Conservation (phyloP, 768 basidiomycete species). For the Psilocybe tampanensis region DNA sequence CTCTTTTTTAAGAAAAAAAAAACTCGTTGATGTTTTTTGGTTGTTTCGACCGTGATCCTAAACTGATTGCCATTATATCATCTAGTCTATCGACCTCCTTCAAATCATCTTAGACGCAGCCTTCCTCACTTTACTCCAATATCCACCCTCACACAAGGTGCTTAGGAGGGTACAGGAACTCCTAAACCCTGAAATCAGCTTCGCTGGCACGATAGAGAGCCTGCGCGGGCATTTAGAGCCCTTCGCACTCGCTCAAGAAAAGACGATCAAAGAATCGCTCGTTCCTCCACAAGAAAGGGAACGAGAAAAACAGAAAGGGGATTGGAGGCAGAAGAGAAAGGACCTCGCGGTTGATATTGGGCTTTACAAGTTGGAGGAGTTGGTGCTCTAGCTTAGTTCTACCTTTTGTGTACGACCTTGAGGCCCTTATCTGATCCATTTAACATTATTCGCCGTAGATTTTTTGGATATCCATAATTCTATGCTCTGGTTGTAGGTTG, state of each 20-base stretch:
- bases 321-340: constrained; percentile 58
- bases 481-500: no score
- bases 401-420: no score
- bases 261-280: constrained; percentile 44
- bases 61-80: not conserved
- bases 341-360: constrained; percentile 51
- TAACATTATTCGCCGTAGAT: no score
- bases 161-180: constrained; percentile 51
- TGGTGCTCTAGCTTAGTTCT: constrained; percentile 35
- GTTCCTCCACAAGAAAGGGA: constrained; percentile 32
- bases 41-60: not conserved
- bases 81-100: constrained; percentile 59
- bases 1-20: no score
- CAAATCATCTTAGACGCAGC: constrained; percentile 73
- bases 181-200: constrained; percentile 56
- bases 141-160: constrained; percentile 57
- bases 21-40: no score
- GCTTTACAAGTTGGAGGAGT: constrained; percentile 72
- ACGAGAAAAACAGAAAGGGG: constrained; percentile 35
- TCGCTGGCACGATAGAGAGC: constrained; percentile 50
- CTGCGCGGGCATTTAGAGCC: constrained; percentile 65
- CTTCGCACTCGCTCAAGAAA: constrained; percentile 58
- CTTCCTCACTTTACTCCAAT: constrained; percentile 67
- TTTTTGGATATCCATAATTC: no score
- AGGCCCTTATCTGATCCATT: no score